phyloP scores from a whole-genome alignment of 1,139 yeast genomes.

The Suhomyces wounanorum region DNA sequence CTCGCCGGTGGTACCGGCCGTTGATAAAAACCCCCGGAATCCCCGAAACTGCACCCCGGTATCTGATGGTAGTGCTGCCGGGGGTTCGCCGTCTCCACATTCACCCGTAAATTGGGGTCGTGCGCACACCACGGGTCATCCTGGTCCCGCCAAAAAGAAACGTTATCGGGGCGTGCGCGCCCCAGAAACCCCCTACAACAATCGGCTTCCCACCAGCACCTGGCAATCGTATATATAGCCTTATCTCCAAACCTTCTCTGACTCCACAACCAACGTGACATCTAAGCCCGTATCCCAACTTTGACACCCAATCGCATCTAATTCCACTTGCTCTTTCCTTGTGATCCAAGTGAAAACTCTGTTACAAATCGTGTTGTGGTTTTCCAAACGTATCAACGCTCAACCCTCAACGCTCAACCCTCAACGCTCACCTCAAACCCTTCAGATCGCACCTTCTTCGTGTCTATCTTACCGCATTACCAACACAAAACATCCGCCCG shows the following conservation, averaged over 20 bases:
- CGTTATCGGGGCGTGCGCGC: conserved; percentile 11
- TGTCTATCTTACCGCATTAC: not conserved
- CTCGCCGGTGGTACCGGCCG: not conserved
- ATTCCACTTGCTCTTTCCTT: not conserved
- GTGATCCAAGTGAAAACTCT: not conserved
- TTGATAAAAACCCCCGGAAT: not conserved
- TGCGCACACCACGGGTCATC: conserved; percentile 7
- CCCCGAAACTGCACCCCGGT: no score
- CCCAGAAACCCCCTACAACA: conserved; percentile 13
- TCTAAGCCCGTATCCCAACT: not conserved
- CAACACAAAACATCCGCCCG: not conserved
- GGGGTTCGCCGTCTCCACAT: no score
- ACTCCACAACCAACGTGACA: not conserved
- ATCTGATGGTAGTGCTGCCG: no score
- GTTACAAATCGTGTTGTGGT: not conserved
- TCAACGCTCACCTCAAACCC: not conserved
- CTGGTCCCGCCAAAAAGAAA: conserved; percentile 6
- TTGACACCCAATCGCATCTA: not conserved
- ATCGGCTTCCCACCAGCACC: conserved; percentile 8
- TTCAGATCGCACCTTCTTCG: not conserved
- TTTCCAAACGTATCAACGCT: not conserved
- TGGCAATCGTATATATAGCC: conserved; percentile 3
- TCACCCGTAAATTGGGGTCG: not conserved
- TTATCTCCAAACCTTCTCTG: not conserved
- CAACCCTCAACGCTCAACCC: not conserved